Percentiles rank a stretch among this genome's conserved stretches.
These are phyloP conservation scores for Aspergillus versicolor DNA, from an alignment of 2,329 filamentous ascomycete genomes.

Conservation along the genomic window DNA sequence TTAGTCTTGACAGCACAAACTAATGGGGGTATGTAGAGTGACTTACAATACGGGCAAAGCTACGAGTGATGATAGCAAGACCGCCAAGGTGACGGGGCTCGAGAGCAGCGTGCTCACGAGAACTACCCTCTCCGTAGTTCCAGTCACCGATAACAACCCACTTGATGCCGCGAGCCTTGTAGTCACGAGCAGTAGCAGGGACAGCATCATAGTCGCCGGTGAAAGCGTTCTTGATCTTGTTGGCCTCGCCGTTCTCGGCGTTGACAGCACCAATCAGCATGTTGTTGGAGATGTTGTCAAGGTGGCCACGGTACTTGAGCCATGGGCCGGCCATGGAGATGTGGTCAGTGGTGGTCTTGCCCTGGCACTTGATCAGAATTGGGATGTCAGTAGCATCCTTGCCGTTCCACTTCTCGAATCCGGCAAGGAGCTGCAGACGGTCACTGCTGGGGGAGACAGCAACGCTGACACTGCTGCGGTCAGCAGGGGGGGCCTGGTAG, in stretches of 20 bases:
- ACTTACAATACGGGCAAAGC: conserved; percentile 86
- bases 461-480: conserved; percentile 72
- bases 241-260: conserved; percentile 91
- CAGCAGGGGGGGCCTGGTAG: conserved; percentile 88
- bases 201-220: conserved; percentile 84
- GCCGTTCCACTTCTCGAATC: conserved; percentile 86
- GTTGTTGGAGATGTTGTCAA: conserved; percentile 99
- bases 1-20: conserved; percentile 15
- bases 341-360: conserved; percentile 96
- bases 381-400: conserved; percentile 82
- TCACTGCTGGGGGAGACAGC: conserved; percentile 85
- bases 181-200: conserved; percentile 91
- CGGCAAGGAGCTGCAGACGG: conserved; percentile 86
- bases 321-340: conserved; percentile 97
- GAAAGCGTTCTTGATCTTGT: conserved; percentile 92
- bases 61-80: conserved; percentile 92
- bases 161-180: conserved; percentile 93
- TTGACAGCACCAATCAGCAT: conserved; percentile 98
- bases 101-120: conserved; percentile 96
- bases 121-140: conserved; percentile 98
- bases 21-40: neutral
- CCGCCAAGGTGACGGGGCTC: conserved; percentile 97
- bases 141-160: conserved; percentile 99
- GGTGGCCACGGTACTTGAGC: conserved; percentile 97
- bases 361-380: conserved; percentile 93